phyloP scores from a whole-genome alignment of 2,329 filamentous ascomycete genomes.

The Colletotrichum acutatum region DNA sequence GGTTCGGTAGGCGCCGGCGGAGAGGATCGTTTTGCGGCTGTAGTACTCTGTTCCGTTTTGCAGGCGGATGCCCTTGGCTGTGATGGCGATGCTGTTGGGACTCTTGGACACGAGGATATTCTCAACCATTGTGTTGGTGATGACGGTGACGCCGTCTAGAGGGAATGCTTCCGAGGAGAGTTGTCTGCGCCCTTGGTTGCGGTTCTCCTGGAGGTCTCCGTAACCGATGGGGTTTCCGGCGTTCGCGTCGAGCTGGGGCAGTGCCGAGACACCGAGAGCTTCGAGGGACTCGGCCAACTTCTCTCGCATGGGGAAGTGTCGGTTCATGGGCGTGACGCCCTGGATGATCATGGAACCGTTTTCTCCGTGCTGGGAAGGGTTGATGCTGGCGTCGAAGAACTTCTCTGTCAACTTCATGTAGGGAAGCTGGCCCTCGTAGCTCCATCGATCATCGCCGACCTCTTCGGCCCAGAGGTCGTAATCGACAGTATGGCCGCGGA shows the following conservation, averaged over 20 bases:
- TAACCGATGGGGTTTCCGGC: constrained; percentile 47
- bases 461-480: constrained; percentile 55
- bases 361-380: constrained; percentile 49
- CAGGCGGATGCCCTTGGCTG: constrained; percentile 42
- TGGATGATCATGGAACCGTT: constrained; percentile 49
- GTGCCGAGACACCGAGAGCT: constrained; percentile 48
- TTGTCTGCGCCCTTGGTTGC: constrained; percentile 38
- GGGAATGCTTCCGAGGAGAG: constrained; percentile 40
- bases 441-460: constrained; percentile 53
- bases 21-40: constrained; percentile 51
- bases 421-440: constrained; percentile 55
- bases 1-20: constrained; percentile 60
- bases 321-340: constrained; percentile 43
- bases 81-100: constrained; percentile 3
- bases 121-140: constrained; percentile 39
- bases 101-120: constrained; percentile 31
- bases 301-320: constrained; percentile 51
- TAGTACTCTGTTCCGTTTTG: constrained; percentile 40
- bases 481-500: constrained; percentile 54
- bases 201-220: constrained; percentile 43
- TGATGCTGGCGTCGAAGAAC: constrained; percentile 40
- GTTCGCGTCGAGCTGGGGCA: constrained; percentile 42
- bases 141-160: constrained; percentile 41
- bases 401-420: constrained; percentile 55
- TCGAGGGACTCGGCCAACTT: constrained; percentile 50